Percentiles rank a stretch among this genome's conserved stretches.
These are phyloP conservation scores for Penicillium sp. DNA, from an alignment of 2,329 filamentous ascomycete species.

Conservation along the genomic window DNA sequence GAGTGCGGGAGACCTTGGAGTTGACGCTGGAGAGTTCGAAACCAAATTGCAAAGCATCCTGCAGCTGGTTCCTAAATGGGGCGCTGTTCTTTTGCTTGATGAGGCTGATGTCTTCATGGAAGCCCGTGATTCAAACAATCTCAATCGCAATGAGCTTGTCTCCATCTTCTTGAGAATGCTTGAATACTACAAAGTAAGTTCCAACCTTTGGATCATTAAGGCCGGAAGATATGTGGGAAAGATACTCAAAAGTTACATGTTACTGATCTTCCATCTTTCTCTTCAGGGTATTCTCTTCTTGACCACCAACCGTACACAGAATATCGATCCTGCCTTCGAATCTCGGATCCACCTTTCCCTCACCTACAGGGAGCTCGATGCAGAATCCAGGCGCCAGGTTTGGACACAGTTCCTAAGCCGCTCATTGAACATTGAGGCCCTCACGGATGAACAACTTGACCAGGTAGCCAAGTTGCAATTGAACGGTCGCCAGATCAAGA, in stretches of 20 bases:
- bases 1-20: constrained; percentile 49
- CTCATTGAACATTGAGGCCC: constrained; percentile 9
- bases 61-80: constrained; percentile 50
- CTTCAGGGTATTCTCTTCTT: constrained; percentile 47
- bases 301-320: constrained; percentile 51
- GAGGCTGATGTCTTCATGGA: constrained; percentile 40
- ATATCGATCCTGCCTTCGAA: constrained; percentile 51
- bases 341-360: constrained; percentile 43
- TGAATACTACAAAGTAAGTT: constrained; percentile 28
- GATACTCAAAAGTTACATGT: constrained; percentile 16
- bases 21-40: constrained; percentile 43
- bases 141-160: constrained; percentile 47
- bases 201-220: neutral
- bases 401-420: constrained; percentile 45
- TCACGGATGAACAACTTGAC: constrained; percentile 24
- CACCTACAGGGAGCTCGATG: constrained; percentile 41
- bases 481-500: constrained; percentile 45
- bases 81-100: constrained; percentile 52
- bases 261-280: constrained; percentile 33
- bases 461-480: constrained; percentile 20
- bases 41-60: constrained; percentile 45
- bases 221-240: neutral
- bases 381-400: constrained; percentile 35
- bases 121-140: constrained; percentile 38
- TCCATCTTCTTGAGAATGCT: constrained; percentile 33